These are phyloP conservation scores for Xerocomus spinulosus DNA, from an alignment of 768 basidiomycete species.

Conservation along the genomic window DNA sequence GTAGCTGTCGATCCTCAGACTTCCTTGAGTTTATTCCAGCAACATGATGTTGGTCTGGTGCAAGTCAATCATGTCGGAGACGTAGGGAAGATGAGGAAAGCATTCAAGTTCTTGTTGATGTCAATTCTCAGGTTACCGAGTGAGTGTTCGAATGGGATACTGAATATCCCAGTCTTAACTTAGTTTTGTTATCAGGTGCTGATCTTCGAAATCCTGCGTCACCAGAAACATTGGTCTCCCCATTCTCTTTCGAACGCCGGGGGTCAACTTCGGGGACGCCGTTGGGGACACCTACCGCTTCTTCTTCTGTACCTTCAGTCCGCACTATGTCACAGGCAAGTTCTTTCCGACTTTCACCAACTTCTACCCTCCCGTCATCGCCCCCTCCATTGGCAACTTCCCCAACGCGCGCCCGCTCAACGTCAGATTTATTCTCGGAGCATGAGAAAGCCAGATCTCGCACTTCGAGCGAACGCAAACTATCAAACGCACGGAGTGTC, in stretches of 20 bases:
- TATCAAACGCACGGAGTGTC: slow-evolving; percentile 29
- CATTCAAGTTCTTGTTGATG: slow-evolving; percentile 71
- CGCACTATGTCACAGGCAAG: slow-evolving; percentile 29
- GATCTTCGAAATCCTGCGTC: slow-evolving; percentile 71
- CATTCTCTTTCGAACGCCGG: slow-evolving; percentile 52
- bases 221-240: slow-evolving; percentile 50
- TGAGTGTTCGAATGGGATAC: slow-evolving; percentile 18
- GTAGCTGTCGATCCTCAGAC: slow-evolving; percentile 52
- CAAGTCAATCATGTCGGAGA: slow-evolving; percentile 60
- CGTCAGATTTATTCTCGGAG: slow-evolving; percentile 46
- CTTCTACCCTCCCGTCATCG: slow-evolving; percentile 33
- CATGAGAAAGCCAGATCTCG: slow-evolving; percentile 36
- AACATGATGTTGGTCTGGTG: slow-evolving; percentile 73
- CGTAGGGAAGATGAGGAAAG: slow-evolving; percentile 65
- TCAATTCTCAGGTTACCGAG: slow-evolving; percentile 49
- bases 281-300: slow-evolving; percentile 49
- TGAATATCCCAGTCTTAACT: slow-evolving; percentile 7
- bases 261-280: slow-evolving; percentile 47
- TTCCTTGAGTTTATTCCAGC: slow-evolving; percentile 46
- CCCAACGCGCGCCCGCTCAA: slow-evolving; percentile 52
- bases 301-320: slow-evolving; percentile 36
- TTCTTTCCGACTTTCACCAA: slow-evolving; percentile 29
- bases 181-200: slow-evolving; percentile 26
- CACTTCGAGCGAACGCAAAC: slow-evolving; percentile 23
- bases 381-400: slow-evolving; percentile 41